Conservation (phyloP, 495 filamentous ascomycete species). For the Aspergillus ostianus region DNA sequence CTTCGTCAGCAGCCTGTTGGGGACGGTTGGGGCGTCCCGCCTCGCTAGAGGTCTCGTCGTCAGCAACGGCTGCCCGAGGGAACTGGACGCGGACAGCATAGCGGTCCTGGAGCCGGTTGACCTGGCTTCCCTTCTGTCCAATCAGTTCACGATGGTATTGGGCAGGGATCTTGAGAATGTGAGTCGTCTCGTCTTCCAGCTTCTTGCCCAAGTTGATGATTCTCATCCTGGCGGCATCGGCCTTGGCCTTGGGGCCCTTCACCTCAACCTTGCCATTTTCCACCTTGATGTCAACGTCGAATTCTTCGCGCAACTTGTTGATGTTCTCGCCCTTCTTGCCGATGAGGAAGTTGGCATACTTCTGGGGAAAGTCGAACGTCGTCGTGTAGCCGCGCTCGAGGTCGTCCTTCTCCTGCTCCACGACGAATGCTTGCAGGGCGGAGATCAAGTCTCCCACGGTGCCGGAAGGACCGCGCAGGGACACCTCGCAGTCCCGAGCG, state of each 20-base stretch:
- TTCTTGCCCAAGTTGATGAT: slow-evolving; percentile 74
- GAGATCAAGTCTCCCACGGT: slow-evolving; percentile 66
- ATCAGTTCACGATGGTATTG: slow-evolving; percentile 80
- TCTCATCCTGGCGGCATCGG: slow-evolving; percentile 74
- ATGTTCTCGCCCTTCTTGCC: slow-evolving; percentile 91
- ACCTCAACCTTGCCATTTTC: slow-evolving; percentile 68
- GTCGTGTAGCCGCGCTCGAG: slow-evolving; percentile 81
- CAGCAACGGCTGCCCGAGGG: slow-evolving; percentile 64
- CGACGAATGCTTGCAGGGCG: slow-evolving; percentile 73
- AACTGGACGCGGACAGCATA: slow-evolving; percentile 95
- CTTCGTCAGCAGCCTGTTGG: slow-evolving; percentile 83
- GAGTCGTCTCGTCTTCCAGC: slow-evolving; percentile 82
- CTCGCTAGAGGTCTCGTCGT: slow-evolving; percentile 74
- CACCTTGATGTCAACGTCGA: slow-evolving; percentile 95
- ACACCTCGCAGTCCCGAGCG: slow-evolving; percentile 50
- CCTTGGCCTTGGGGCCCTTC: slow-evolving; percentile 74
- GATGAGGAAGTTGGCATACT: slow-evolving; percentile 90
- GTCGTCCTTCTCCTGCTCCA: slow-evolving; percentile 81
- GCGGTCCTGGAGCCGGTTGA: slow-evolving; percentile 71
- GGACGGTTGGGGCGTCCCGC: slow-evolving; percentile 60
- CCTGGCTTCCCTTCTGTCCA: slow-evolving; percentile 61
- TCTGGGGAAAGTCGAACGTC: slow-evolving; percentile 89
- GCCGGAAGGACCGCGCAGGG: slow-evolving; percentile 71
- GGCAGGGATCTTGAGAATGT: slow-evolving; percentile 81
- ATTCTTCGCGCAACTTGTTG: slow-evolving; percentile 90